Evolutionary conservation across 2,329 filamentous ascomycete genomes (phyloP).

Genomic region (Aureobasidium namibiae): DNA sequence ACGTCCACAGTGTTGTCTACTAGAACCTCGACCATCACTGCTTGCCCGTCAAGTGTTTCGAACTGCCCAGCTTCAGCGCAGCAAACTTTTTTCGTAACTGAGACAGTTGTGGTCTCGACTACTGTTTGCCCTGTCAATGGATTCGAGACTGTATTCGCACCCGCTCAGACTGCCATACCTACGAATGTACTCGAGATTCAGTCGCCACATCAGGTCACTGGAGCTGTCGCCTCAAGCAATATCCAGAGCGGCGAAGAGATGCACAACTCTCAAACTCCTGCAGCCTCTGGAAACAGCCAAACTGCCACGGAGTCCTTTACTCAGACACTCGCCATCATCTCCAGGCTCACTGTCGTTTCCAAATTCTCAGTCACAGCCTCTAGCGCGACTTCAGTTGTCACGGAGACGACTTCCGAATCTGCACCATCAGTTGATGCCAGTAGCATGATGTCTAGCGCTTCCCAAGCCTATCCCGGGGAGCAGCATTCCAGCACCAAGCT

Average conservation of each 20-base stretch:
- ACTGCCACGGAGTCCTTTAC: neutral
- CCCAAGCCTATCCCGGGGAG: neutral
- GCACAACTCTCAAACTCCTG: neutral
- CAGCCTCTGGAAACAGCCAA: neutral
- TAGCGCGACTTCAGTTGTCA: neutral
- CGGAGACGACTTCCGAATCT: neutral
- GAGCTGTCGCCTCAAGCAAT: neutral
- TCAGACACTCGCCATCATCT: neutral
- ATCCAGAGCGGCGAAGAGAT: neutral
- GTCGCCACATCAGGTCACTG: neutral
- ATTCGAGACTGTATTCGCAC: neutral
- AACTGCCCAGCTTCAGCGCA: neutral
- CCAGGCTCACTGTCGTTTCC: neutral
- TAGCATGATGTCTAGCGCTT: neutral
- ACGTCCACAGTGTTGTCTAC: neutral
- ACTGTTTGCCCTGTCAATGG: neutral
- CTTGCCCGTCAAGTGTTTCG: neutral
- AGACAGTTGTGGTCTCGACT: neutral
- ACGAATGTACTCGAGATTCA: neutral
- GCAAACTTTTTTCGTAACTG: neutral
- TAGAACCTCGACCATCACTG: neutral
- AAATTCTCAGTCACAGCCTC: neutral
- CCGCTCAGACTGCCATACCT: neutral
- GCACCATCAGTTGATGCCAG: neutral
- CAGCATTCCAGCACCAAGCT: neutral